These are phyloP conservation scores for Phalaenopsis hybrid DNA, from an alignment of 116 monocot species.

Conservation along the genomic window DNA sequence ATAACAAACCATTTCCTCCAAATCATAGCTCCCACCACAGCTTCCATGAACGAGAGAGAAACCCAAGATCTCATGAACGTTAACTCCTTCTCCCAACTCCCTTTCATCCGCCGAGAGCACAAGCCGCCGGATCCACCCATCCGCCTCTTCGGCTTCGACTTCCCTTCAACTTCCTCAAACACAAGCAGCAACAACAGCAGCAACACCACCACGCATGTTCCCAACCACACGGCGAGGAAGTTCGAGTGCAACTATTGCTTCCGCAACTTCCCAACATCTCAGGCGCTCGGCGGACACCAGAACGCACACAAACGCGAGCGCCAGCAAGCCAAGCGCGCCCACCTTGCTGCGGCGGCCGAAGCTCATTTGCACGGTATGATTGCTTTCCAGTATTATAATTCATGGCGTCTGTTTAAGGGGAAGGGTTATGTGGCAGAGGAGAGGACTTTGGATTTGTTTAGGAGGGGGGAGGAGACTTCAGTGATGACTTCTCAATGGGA, in stretches of 20 bases:
- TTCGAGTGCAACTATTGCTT: conserved; percentile 65
- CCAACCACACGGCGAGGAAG: conserved; percentile 17
- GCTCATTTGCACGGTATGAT: conserved; percentile 31
- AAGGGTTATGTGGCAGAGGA: conserved; percentile 31
- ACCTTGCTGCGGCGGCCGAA: conserved; percentile 44
- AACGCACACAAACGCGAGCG: conserved; percentile 77
- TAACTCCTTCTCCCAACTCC: conserved; percentile 50
- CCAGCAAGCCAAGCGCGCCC: conserved; percentile 49
- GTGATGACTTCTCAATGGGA: conserved; percentile 10
- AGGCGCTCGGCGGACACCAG: conserved; percentile 71
- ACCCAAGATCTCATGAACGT: conserved; percentile 23
- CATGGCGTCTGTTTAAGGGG: conserved; percentile 17
- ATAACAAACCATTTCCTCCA: no score
- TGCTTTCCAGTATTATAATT: conserved; percentile 34
- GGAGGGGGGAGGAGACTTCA: conserved; percentile 2
- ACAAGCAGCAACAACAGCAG: conserved; percentile 4
- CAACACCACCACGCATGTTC: not conserved
- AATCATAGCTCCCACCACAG: no score
- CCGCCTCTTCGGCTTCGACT: conserved; percentile 39
- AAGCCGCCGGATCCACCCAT: conserved; percentile 7
- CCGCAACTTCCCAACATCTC: conserved; percentile 55
- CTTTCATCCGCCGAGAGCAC: conserved; percentile 20
- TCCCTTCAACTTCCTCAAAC: conserved; percentile 4
- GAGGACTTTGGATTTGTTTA: not conserved
- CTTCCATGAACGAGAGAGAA: conserved; percentile 19